Evolutionary conservation across 2,329 filamentous ascomycete genomes (phyloP).

Genomic region (Talaromyces atroroseus): DNA sequence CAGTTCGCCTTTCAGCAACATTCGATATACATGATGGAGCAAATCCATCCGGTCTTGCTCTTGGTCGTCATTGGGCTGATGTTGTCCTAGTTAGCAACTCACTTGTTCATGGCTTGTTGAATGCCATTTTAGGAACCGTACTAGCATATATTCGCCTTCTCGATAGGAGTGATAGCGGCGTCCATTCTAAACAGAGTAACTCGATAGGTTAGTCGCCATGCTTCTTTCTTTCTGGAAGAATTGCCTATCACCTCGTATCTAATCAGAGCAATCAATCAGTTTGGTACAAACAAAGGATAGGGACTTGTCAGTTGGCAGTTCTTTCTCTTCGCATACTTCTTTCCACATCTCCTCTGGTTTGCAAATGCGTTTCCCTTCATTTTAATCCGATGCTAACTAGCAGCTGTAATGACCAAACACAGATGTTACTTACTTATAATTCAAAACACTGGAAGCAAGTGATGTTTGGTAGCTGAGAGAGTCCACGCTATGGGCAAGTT

Average conservation of each 20-base stretch:
- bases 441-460: conserved; percentile 11
- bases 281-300: neutral
- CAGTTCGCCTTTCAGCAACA: conserved; percentile 26
- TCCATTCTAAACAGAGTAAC: conserved; percentile 17
- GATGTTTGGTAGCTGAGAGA: conserved; percentile 12
- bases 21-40: conserved; percentile 29
- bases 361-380: too few species aligned
- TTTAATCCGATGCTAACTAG: too few species aligned
- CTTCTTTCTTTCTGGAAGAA: neutral
- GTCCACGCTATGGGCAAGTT: neutral
- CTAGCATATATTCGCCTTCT: conserved; percentile 21
- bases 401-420: too few species aligned
- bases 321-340: too few species aligned
- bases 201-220: neutral
- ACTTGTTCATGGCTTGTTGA: neutral
- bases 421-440: conserved; percentile 12
- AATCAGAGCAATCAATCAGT: neutral
- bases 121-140: conserved; percentile 4
- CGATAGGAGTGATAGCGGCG: conserved; percentile 22
- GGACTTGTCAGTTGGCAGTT: too few species aligned
- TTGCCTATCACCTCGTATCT: conserved; percentile 13
- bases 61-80: conserved; percentile 30
- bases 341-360: too few species aligned
- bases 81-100: neutral
- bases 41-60: conserved; percentile 32